Evolutionary conservation across 768 basidiomycete species (phyloP).

Genomic region (Tephrocybe sp.): DNA sequence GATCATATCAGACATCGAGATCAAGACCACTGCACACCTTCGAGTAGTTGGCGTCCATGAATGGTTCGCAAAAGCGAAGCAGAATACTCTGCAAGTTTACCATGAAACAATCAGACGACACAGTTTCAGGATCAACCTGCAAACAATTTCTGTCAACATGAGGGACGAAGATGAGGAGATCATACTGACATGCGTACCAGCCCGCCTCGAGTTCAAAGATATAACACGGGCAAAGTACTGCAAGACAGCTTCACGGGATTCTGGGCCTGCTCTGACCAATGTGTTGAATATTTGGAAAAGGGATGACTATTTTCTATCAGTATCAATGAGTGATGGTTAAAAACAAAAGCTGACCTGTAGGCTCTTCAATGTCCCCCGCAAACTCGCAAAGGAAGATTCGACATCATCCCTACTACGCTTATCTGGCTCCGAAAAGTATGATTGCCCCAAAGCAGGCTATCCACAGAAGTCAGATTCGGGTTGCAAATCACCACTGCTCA

Average conservation of each 20-base stretch:
- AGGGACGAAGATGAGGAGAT: background rate
- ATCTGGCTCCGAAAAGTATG: constrained; percentile 86
- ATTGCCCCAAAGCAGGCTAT: constrained; percentile 71
- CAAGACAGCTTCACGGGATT: constrained; percentile 77
- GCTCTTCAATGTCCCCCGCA: constrained; percentile 82
- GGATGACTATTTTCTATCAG: constrained; percentile 35
- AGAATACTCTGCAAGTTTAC: constrained; percentile 83
- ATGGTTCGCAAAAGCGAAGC: constrained; percentile 86
- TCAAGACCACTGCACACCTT: constrained; percentile 55
- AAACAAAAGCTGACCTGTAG: constrained; percentile 55
- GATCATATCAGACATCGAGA: background rate
- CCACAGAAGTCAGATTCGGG: background rate
- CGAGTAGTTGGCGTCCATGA: constrained; percentile 87
- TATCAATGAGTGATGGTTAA: background rate
- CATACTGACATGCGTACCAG: constrained; percentile 77
- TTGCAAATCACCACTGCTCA: constrained; percentile 12
- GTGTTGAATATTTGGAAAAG: constrained; percentile 88
- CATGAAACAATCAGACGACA: constrained; percentile 91
- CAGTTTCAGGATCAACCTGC: constrained; percentile 80
- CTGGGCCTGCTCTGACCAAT: constrained; percentile 79
- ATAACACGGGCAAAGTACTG: constrained; percentile 77
- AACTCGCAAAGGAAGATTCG: constrained; percentile 78
- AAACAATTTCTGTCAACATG: background rate
- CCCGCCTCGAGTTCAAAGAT: constrained; percentile 75
- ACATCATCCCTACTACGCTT: constrained; percentile 71